Evolutionary conservation across 73 alveolate genomes (phyloP).

Genomic region (Halteria grandinella): DNA sequence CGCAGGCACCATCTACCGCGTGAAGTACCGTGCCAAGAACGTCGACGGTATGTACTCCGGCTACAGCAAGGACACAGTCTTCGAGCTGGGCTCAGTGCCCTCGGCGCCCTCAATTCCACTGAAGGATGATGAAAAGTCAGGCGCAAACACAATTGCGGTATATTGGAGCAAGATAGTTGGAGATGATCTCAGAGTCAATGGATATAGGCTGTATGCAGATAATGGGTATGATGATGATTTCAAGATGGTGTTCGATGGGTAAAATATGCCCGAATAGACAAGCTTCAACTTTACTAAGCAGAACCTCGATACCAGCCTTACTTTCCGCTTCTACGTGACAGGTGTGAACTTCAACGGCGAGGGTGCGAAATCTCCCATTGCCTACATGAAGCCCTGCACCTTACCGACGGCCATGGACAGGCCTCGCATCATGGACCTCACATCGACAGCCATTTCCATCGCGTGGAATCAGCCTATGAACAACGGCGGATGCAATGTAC

Average conservation of each 20-base stretch:
- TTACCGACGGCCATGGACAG: slow-evolving; percentile 30
- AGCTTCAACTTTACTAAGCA: not conserved
- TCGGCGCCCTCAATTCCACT: slow-evolving; percentile 44
- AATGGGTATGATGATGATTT: slow-evolving; percentile 47
- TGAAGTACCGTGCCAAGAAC: slow-evolving; percentile 45
- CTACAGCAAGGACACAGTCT: not conserved
- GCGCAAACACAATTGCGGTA: slow-evolving; percentile 24
- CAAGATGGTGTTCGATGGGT: slow-evolving; percentile 50
- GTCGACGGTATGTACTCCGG: slow-evolving; percentile 15
- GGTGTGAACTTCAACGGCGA: slow-evolving; percentile 67
- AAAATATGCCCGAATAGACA: slow-evolving; percentile 45
- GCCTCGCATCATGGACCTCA: slow-evolving; percentile 34
- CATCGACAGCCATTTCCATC: slow-evolving; percentile 53
- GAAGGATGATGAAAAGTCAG: slow-evolving; percentile 17
- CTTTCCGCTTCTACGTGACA: slow-evolving; percentile 51
- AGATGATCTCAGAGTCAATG: slow-evolving; percentile 52
- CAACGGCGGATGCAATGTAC: slow-evolving; percentile 77
- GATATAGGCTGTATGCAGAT: slow-evolving; percentile 62
- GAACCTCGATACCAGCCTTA: not conserved
- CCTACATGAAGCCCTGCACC: slow-evolving; percentile 48
- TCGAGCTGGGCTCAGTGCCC: slow-evolving; percentile 60
- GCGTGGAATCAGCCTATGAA: slow-evolving; percentile 64
- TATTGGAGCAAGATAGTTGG: slow-evolving; percentile 54
- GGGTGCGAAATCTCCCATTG: slow-evolving; percentile 37
- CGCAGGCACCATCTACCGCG: slow-evolving; percentile 45